Conservation (phyloP, 345 rosid genomes). For the Hypericum perforatum region DNA sequence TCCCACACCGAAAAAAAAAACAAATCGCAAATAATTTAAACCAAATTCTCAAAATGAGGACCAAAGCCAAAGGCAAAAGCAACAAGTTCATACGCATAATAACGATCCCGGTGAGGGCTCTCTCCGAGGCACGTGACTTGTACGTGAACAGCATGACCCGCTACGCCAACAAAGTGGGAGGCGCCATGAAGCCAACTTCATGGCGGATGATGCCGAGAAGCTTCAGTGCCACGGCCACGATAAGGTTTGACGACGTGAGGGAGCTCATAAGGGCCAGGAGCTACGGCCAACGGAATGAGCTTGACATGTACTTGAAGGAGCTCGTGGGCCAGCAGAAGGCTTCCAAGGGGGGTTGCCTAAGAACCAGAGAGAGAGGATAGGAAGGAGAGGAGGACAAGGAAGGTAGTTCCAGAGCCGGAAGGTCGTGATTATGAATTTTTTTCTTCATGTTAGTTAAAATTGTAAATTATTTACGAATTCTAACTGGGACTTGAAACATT, state of each 20-base stretch:
- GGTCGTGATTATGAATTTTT: too few species aligned
- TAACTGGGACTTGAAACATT: too few species aligned
- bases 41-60: constrained; percentile 19
- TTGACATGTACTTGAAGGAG: constrained; percentile 35
- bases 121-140: constrained; percentile 53
- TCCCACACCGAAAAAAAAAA: too few species aligned
- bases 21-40: too few species aligned
- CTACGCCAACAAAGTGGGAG: constrained; percentile 26
- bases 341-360: constrained; percentile 28
- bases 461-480: too few species aligned
- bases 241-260: constrained; percentile 8
- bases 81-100: constrained; percentile 44
- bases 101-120: constrained; percentile 32
- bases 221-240: constrained; percentile 34
- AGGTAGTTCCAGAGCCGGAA: too few species aligned
- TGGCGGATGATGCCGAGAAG: constrained; percentile 41
- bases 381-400: constrained; percentile 42
- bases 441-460: too few species aligned
- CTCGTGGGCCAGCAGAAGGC: constrained; percentile 4
- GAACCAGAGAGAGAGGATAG: constrained; percentile 38
- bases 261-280: constrained; percentile 53
- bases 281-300: constrained; percentile 42
- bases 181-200: constrained; percentile 14
- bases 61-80: constrained; percentile 16
- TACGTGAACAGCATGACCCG: constrained; percentile 57